Base-by-base conservation (phyloP, 805 yeast genomes). In the Suhomyces pyralidae region DNA sequence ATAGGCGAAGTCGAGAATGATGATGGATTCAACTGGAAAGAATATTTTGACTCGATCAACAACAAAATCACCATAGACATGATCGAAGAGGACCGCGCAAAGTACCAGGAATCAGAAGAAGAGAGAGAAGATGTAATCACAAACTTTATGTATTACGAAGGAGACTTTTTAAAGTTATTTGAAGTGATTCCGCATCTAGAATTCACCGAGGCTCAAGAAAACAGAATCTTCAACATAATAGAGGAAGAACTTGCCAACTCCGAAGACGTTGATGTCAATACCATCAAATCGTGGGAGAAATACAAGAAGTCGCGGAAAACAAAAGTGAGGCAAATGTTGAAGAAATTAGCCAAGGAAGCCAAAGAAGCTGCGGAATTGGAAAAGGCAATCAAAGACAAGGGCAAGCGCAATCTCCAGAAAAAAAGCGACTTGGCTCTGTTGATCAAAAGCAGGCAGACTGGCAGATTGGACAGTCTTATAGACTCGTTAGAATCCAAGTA, bases 181-280 rank as follows among this genome's bases (percentile, higher is more conserved):
- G 96, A 90, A 64, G 75, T 77, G 32, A 85, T 91, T 3, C 87
- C 94, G 8, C 97, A 91, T 67, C 76, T 88, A 49, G 91, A 86
- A 55, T 77, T 85, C 44, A 70, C 70, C 38, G 78, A 74, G 36
- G 72, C 64, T 0, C 90, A 85, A 59, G 96, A 88, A 60, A 68
- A 67, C 30, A 76, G 97, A 38, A 76, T 88, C 44, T 81, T 78
- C 51, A 65, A 64, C 2, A 74, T 84, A 1, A 79, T 90, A 26
- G 70, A 76, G 30, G 53, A 51, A 1, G 71, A 71, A 12, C 70
- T 48, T 22, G 34, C 38, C 19, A n/a, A 32, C 15, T 40, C 44
- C 6, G 65, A 64, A 5, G 58, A 60, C 15, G 66, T 79, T 30
- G 71, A 71, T 17, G 60, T 58, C 47, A 38, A 56, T 5, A 69